A percentile compares a stretch with the other conserved stretches of the same genome.
phyloP scores from a whole-genome alignment of 805 yeast species.

The Yarrowia sp. region DNA sequence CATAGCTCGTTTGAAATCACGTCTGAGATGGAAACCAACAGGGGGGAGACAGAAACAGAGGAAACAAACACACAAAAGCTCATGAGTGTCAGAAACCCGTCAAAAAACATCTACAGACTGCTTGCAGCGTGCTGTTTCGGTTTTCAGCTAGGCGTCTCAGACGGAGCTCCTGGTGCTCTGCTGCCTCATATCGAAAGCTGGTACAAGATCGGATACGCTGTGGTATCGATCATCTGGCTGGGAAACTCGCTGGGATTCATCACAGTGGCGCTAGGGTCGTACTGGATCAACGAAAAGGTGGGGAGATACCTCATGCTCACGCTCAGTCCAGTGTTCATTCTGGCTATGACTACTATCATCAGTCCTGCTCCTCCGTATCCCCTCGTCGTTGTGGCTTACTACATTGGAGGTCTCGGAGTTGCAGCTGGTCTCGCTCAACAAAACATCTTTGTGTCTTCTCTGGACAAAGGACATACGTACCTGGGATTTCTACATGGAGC shows the following conservation, averaged over 20 bases:
- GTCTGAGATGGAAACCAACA: not conserved
- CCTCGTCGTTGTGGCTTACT: slow-evolving; percentile 5
- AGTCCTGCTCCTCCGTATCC: slow-evolving; percentile 25
- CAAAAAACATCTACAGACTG: slow-evolving; percentile 16
- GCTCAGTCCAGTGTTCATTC: slow-evolving; percentile 9
- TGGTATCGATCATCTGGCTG: slow-evolving; percentile 30
- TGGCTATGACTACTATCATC: slow-evolving; percentile 26
- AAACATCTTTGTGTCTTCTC: slow-evolving; percentile 12
- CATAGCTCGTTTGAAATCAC: not conserved
- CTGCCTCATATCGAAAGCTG: slow-evolving; percentile 32
- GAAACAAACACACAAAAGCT: not conserved
- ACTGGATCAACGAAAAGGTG: slow-evolving; percentile 27
- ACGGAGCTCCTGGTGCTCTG: slow-evolving; percentile 35
- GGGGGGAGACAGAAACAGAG: not conserved
- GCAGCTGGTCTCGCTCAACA: slow-evolving; percentile 31
- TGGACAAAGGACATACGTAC: slow-evolving; percentile 42
- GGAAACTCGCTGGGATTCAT: slow-evolving; percentile 33
- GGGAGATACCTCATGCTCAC: slow-evolving; percentile 28
- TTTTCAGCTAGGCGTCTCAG: slow-evolving; percentile 17
- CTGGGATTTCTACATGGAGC: slow-evolving; percentile 71
- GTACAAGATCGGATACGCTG: slow-evolving; percentile 27
- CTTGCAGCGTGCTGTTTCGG: slow-evolving; percentile 25
- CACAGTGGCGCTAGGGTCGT: slow-evolving; percentile 16
- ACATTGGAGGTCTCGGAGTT: slow-evolving; percentile 22
- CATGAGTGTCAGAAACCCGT: slow-evolving; percentile 13